Evolutionary conservation across 176 grass and related monocot genomes (phyloP).

Genomic region (Ensete ventricosum): DNA sequence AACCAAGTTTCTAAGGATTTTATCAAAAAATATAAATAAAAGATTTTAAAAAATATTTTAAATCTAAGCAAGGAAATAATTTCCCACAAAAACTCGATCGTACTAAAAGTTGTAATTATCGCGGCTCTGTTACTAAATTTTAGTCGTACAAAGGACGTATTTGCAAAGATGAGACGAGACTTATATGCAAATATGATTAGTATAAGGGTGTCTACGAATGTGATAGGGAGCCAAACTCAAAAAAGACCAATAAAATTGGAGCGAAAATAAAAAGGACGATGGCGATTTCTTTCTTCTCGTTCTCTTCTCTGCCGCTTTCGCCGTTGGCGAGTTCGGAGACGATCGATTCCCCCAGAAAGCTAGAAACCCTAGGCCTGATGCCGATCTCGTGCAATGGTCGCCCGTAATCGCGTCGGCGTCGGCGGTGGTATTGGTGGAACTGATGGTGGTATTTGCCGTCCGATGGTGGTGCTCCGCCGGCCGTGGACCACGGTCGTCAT

Average conservation of each 20-base stretch:
- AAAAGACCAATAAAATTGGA: background rate
- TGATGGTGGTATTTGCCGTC: background rate
- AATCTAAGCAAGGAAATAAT: too few species aligned
- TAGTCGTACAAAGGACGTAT: too few species aligned
- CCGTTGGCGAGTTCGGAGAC: background rate
- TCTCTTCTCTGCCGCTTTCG: background rate
- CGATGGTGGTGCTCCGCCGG: constrained; percentile 10
- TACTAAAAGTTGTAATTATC: too few species aligned
- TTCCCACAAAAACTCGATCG: too few species aligned
- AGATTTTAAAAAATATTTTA: too few species aligned
- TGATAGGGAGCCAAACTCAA: background rate
- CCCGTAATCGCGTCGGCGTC: background rate
- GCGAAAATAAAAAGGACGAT: background rate
- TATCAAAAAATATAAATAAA: too few species aligned
- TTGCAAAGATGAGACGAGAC: too few species aligned
- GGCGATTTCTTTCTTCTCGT: background rate
- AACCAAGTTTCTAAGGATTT: too few species aligned
- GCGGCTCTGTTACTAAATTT: too few species aligned
- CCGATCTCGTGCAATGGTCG: background rate
- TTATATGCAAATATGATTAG: too few species aligned
- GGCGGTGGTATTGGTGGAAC: background rate
- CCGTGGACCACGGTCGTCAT: background rate
- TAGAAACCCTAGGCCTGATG: background rate
- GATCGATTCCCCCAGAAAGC: background rate
- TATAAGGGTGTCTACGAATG: too few species aligned